phyloP scores from a whole-genome alignment of 75 land plant species.

The Cryptomeria japonica region DNA sequence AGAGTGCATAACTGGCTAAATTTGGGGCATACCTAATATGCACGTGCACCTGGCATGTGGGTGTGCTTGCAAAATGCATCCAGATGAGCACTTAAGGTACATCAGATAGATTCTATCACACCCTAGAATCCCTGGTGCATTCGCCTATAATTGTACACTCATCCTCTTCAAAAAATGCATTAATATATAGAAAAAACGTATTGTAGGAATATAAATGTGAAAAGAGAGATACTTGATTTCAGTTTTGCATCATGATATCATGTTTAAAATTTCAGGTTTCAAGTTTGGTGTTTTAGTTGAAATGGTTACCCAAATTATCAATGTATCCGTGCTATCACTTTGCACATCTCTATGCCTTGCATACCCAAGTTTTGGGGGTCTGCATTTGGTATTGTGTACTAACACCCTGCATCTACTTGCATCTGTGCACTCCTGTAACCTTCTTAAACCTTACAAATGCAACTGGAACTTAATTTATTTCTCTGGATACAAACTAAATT shows the following conservation, averaged over 20 bases:
- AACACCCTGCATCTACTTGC: neutral
- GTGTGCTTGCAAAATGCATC: no score
- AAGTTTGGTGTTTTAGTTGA: neutral
- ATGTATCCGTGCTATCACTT: neutral
- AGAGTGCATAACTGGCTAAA: no score
- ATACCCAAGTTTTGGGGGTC: no score
- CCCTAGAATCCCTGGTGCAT: no score
- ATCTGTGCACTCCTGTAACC: neutral
- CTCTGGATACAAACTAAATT: neutral
- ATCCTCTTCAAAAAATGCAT: no score
- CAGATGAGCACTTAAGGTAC: no score
- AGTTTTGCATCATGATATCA: neutral
- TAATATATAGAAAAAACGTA: neutral
- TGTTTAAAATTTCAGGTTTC: neutral
- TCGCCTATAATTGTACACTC: no score
- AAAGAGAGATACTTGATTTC: neutral
- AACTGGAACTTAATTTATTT: neutral
- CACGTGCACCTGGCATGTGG: no score
- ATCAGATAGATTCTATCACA: no score
- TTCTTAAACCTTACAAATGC: neutral
- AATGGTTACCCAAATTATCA: neutral
- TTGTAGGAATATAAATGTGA: neutral
- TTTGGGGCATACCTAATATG: no score
- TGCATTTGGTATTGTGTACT: neutral
- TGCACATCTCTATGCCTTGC: no score